These are phyloP conservation scores for Cenchrus fungigraminus DNA, from an alignment of 176 grass and related monocot species.

Conservation along the genomic window DNA sequence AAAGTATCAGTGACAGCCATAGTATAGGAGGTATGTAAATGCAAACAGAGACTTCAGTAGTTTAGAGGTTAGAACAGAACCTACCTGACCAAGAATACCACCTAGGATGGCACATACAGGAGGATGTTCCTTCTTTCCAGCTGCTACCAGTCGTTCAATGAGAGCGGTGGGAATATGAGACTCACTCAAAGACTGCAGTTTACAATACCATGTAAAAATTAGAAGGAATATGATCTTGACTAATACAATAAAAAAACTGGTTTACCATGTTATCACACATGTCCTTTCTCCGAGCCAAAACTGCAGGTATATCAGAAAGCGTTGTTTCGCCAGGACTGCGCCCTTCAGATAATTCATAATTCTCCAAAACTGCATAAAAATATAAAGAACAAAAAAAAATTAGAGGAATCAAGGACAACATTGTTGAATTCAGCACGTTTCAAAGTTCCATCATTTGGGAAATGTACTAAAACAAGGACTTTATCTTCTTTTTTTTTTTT, in stretches of 20 bases:
- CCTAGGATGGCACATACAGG: slow-evolving; percentile 91
- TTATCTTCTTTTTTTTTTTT: not conserved
- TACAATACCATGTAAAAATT: slow-evolving; percentile 27
- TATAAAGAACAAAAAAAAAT: not conserved
- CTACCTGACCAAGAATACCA: slow-evolving; percentile 98
- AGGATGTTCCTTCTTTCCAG: slow-evolving; percentile 79
- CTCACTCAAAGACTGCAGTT: slow-evolving; percentile 79
- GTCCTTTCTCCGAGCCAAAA: slow-evolving; percentile 73
- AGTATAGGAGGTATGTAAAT: not conserved
- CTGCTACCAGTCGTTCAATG: slow-evolving; percentile 67
- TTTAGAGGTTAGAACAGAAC: not conserved
- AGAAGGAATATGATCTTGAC: not conserved
- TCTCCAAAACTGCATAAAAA: slow-evolving; percentile 75
- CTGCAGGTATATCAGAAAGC: slow-evolving; percentile 64
- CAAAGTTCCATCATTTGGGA: not conserved
- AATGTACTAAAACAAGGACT: not conserved
- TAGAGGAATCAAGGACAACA: not conserved
- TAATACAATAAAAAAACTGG: slow-evolving; percentile 24
- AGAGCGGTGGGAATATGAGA: slow-evolving; percentile 66
- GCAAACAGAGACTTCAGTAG: not conserved
- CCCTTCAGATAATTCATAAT: slow-evolving; percentile 71
- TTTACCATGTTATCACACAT: slow-evolving; percentile 81
- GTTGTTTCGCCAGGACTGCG: slow-evolving; percentile 62
- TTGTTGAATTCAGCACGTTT: not conserved
- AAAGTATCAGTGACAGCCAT: not conserved